phyloP scores from a whole-genome alignment of 768 basidiomycete genomes.

The Termitomyces sp. region DNA sequence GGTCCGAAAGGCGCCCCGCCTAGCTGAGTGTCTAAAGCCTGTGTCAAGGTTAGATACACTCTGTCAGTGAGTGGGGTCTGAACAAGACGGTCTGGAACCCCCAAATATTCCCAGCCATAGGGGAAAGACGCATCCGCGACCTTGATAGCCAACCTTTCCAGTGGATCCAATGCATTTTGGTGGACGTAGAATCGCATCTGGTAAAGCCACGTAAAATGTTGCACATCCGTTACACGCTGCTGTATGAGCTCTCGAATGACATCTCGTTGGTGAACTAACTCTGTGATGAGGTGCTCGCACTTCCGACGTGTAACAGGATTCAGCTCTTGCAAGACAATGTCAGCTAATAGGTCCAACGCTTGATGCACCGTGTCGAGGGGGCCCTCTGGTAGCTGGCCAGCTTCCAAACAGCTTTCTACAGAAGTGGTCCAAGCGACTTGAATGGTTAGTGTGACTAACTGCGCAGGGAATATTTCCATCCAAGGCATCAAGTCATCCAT shows the following conservation, averaged over 20 bases:
- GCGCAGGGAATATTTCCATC: constrained; percentile 94
- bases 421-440: constrained; percentile 93
- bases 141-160: constrained; percentile 74
- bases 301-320: constrained; percentile 90
- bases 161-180: constrained; percentile 57
- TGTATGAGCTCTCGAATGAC: constrained; percentile 78
- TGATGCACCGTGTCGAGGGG: constrained; percentile 72
- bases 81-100: constrained; percentile 93
- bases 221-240: constrained; percentile 54
- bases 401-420: constrained; percentile 67
- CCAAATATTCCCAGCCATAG: constrained; percentile 98
- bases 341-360: constrained; percentile 91
- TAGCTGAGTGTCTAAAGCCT: constrained; percentile 90
- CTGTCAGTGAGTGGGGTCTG: constrained; percentile 97
- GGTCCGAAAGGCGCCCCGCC: constrained; percentile 98
- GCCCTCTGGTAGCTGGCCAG: constrained; percentile 46
- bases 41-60: constrained; percentile 93
- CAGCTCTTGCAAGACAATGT: constrained; percentile 90
- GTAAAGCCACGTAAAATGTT: constrained; percentile 88
- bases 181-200: constrained; percentile 99
- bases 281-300: constrained; percentile 98
- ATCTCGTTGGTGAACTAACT: constrained; percentile 96
- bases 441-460: constrained; percentile 91
- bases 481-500: constrained; percentile 73
- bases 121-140: constrained; percentile 91